These are phyloP conservation scores for Aspergillus sp. DNA, from an alignment of 2,329 filamentous ascomycete genomes.

Conservation along the genomic window DNA sequence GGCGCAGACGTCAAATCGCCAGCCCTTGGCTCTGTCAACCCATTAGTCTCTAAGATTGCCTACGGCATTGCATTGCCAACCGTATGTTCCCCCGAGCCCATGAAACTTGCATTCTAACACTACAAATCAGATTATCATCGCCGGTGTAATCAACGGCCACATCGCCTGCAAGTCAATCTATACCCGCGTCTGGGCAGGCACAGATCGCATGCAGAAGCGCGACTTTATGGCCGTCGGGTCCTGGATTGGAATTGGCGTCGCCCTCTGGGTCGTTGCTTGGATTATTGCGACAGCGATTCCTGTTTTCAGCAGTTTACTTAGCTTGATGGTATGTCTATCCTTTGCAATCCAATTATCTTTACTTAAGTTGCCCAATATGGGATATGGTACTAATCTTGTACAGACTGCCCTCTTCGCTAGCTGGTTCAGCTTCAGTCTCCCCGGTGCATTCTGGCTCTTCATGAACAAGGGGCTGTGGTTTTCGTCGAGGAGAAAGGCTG, in stretches of 20 bases:
- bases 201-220: conserved; percentile 54
- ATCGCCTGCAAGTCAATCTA: conserved; percentile 68
- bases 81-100: conserved; percentile 20
- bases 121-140: conserved; percentile 58
- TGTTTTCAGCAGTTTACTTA: conserved; percentile 66
- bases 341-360: too few species aligned
- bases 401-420: conserved; percentile 59
- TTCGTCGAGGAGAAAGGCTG: conserved; percentile 30
- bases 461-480: conserved; percentile 35
- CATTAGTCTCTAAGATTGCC: conserved; percentile 61
- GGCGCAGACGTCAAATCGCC: conserved; percentile 63
- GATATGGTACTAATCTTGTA: not conserved
- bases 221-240: conserved; percentile 52
- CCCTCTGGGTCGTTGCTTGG: conserved; percentile 62
- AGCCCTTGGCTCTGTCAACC: conserved; percentile 63
- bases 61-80: conserved; percentile 70
- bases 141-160: conserved; percentile 69
- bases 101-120: not conserved
- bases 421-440: conserved; percentile 60
- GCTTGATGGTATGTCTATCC: conserved; percentile 50
- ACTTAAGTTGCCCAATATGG: too few species aligned
- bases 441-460: conserved; percentile 39
- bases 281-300: conserved; percentile 69
- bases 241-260: conserved; percentile 60
- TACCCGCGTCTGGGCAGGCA: conserved; percentile 61